These are phyloP conservation scores for Fusarium veterinarium DNA, from an alignment of 2,329 filamentous ascomycete species.

Conservation along the genomic window DNA sequence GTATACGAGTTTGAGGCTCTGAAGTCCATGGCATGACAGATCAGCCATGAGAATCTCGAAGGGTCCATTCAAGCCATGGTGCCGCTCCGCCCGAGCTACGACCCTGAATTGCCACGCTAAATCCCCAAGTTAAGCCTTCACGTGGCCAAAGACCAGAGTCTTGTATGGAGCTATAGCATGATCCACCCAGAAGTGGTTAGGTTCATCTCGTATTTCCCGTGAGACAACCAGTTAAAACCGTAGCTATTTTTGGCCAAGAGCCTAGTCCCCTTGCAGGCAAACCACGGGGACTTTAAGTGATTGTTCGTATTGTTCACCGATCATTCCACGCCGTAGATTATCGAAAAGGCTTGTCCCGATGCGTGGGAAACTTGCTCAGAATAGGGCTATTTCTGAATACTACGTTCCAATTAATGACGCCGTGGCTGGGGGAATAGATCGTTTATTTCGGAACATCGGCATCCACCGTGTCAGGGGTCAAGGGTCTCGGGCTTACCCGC, in stretches of 20 bases:
- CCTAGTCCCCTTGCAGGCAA: background rate
- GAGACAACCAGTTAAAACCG: background rate
- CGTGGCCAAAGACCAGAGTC: background rate
- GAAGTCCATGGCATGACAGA: background rate
- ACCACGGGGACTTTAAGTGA: background rate
- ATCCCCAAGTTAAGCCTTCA: background rate
- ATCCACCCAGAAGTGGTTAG: constrained; percentile 3
- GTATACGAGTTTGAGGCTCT: constrained; percentile 4
- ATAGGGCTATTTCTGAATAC: background rate
- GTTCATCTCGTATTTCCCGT: constrained; percentile 11
- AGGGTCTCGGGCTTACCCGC: constrained; percentile 18
- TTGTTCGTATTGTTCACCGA: constrained; percentile 13
- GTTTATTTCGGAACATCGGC: constrained; percentile 8
- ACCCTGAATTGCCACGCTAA: background rate
- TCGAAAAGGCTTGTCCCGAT: constrained; percentile 5
- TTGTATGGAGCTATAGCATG: background rate
- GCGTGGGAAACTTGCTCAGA: background rate
- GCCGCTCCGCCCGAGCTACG: background rate
- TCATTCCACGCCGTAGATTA: constrained; percentile 16
- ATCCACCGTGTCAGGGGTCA: background rate
- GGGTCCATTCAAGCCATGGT: background rate
- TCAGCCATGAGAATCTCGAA: constrained; percentile 3
- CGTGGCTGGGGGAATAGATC: background rate
- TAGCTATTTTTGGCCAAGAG: constrained; percentile 5
- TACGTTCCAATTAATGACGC: constrained; percentile 1